Evolutionary conservation across 805 yeast genomes (phyloP).

Genomic region (Candida bentonensis): DNA sequence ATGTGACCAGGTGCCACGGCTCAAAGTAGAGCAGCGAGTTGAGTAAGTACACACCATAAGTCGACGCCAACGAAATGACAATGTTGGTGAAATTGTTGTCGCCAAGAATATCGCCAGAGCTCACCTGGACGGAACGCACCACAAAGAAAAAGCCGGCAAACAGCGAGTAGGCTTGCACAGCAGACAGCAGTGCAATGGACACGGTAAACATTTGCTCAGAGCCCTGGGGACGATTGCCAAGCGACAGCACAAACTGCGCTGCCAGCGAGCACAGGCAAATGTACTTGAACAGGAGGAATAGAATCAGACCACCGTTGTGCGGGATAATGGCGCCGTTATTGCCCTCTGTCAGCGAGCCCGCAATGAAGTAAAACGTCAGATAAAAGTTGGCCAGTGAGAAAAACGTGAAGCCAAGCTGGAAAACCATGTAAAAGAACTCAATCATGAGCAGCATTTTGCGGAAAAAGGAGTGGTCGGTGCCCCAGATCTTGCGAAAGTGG

Average conservation of each 20-base stretch:
- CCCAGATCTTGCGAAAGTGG: conserved; percentile 81
- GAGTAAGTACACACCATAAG: conserved; percentile 76
- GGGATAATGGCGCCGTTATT: conserved; percentile 25
- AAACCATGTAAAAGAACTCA: conserved; percentile 79
- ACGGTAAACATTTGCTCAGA: conserved; percentile 64
- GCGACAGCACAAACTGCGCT: conserved; percentile 80
- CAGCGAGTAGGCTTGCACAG: conserved; percentile 72
- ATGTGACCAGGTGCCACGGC: conserved; percentile 92
- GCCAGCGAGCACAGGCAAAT: conserved; percentile 69
- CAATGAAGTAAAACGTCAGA: conserved; percentile 81
- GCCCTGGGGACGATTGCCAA: conserved; percentile 98
- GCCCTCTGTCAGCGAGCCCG: conserved; percentile 56
- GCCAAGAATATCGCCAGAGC: conserved; percentile 19
- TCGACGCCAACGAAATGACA: conserved; percentile 72
- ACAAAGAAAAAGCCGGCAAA: conserved; percentile 76
- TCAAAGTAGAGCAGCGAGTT: conserved; percentile 79
- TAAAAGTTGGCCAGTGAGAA: conserved; percentile 88
- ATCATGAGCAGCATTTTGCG: conserved; percentile 72
- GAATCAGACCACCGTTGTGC: conserved; percentile 64
- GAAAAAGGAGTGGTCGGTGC: conserved; percentile 66
- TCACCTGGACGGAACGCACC: conserved; percentile 33
- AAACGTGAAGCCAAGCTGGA: conserved; percentile 72
- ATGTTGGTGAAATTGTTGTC: conserved; percentile 49
- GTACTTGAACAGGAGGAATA: conserved; percentile 78
- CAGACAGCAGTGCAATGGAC: conserved; percentile 55